Percentiles rank a stretch among this genome's conserved stretches.
Evolutionary conservation across 2,329 filamentous ascomycete genomes (phyloP).

Genomic region (Amauroascus niger): DNA sequence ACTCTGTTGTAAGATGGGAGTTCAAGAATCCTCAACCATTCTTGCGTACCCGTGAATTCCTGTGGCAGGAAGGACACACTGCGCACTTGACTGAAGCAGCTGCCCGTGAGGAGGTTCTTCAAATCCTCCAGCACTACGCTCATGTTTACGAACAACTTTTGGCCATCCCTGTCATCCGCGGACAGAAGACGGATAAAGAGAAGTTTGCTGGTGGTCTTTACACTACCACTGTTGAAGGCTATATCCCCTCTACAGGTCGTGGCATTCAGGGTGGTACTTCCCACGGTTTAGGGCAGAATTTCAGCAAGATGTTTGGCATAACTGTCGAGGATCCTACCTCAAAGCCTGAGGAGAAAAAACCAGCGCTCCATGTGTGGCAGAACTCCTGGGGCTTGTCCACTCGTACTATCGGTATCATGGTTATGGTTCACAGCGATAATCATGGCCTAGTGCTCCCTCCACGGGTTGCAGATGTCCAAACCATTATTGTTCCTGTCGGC

Average conservation of each 20-base stretch:
- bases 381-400: conserved; percentile 99
- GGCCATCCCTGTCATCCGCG: conserved; percentile 88
- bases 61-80: conserved; percentile 96
- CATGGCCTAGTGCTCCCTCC: conserved; percentile 91
- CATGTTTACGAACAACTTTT: conserved; percentile 87
- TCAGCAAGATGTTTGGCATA: conserved; percentile 98
- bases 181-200: conserved; percentile 92
- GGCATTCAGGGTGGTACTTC: conserved; percentile 95
- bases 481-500: conserved; percentile 82
- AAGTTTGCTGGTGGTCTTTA: conserved; percentile 96
- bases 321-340: conserved; percentile 81
- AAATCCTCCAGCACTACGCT: conserved; percentile 90
- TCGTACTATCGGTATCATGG: conserved; percentile 95
- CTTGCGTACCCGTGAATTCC: conserved; percentile 83
- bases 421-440: conserved; percentile 95
- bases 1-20: conserved; percentile 91
- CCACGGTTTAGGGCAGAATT: conserved; percentile 92
- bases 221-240: conserved; percentile 93
- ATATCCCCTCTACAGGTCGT: conserved; percentile 88
- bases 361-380: conserved; percentile 85
- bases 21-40: conserved; percentile 85
- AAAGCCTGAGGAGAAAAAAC: conserved; percentile 62
- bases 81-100: conserved; percentile 77
- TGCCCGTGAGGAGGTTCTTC: conserved; percentile 74
- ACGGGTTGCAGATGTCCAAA: conserved; percentile 75